Base-by-base conservation (phyloP, 2,329 filamentous ascomycete species). In the Laburnicola sp. region DNA sequence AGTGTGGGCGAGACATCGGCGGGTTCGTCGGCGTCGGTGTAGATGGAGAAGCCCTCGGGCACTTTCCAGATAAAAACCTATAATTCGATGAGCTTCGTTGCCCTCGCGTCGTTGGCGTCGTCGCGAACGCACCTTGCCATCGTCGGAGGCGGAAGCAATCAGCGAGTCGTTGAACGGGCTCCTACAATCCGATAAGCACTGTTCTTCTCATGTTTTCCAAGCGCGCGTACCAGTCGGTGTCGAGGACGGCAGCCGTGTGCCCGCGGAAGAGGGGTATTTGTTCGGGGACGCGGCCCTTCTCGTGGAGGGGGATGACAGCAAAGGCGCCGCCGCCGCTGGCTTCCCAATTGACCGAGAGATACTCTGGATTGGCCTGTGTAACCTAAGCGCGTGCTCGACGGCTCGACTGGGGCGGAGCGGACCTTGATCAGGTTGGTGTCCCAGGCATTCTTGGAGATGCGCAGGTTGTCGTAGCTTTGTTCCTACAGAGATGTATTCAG, bases 341-440 rank as follows among this genome's bases (percentile, higher is more conserved):
- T 77, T 99, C 93, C 94, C 94, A 99, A 82, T 99, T 99, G 78
- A 99, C 92, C 4, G 94, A 88, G 64, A 99, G 82, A 75, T 94
- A 97, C 75, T 96, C 87, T 43, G 94, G 92, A 75, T 99, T 99
- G 73, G 86, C 94, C 91, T 95, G 71, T 44, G 59, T 25, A 47
- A 50, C 51, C 53, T 71, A 53, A 69, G 64, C 62, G 58, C 50
- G 50, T 46, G 57, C 26, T 35, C 47, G 50, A 39, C 50, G 42
- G 53, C 56, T 63, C 53, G 57, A 56, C 48, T 50, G 57, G 63
- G 63, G 65, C 66, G 51, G 48, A 42, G 44, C 40, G 54, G 75
- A 95, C 91, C 87, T 97, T 97, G 78, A 97, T 84, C 70, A 99
- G 80, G 38, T 99, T 99, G 69, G 92, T 97, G 76, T 99, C 94